phyloP scores from a whole-genome alignment of 768 basidiomycete genomes.

The Melanogaster broomeanus region DNA sequence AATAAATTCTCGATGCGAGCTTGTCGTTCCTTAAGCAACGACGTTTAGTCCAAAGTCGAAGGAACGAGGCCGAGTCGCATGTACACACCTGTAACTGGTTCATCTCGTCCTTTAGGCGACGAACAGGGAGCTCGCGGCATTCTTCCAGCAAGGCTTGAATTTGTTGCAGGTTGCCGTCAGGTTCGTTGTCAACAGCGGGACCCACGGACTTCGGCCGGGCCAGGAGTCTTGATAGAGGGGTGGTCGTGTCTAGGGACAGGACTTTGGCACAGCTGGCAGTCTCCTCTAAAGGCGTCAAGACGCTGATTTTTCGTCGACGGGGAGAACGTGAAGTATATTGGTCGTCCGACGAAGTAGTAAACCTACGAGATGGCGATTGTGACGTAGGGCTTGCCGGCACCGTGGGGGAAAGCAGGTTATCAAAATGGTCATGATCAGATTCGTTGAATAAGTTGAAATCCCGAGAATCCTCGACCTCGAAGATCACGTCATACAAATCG shows the following conservation, averaged over 20 bases:
- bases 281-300: conserved; percentile 27
- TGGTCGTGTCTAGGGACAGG: conserved; percentile 29
- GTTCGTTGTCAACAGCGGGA: conserved; percentile 25
- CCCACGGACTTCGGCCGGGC: conserved; percentile 19
- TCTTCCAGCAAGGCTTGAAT: conserved; percentile 67
- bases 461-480: conserved; percentile 61
- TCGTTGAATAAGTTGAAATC: conserved; percentile 53
- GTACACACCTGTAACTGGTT: conserved; percentile 71
- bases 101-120: conserved; percentile 74
- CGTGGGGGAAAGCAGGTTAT: conserved; percentile 9
- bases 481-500: conserved; percentile 77
- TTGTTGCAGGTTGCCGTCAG: conserved; percentile 48
- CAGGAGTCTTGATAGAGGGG: conserved; percentile 30
- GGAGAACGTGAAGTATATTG: conserved; percentile 8
- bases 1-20: conserved; percentile 75
- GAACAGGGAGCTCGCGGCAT: conserved; percentile 62
- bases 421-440: conserved; percentile 46
- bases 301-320: conserved; percentile 29
- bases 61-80: not conserved
- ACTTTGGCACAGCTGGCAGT: conserved; percentile 30
- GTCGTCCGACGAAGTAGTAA: conserved; percentile 5
- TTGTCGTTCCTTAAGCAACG: conserved; percentile 59
- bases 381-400: conserved; percentile 12
- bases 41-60: conserved; percentile 2
- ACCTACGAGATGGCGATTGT: conserved; percentile 3